Conservation (phyloP, 345 rosid genomes). For the Chamaenerion angustifolium region DNA sequence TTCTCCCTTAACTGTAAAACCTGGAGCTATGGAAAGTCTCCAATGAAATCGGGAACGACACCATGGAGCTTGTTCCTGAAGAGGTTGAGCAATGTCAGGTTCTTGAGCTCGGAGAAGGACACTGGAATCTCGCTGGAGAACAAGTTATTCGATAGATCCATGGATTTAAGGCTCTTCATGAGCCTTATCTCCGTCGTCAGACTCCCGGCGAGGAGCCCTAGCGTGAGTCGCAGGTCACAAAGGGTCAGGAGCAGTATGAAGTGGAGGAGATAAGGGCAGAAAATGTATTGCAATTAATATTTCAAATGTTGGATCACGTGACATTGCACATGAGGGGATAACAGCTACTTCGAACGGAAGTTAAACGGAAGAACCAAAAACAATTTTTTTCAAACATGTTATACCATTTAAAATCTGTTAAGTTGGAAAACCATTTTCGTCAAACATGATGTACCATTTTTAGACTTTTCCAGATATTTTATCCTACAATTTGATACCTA, state of each 20-base stretch:
- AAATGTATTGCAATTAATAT: no score
- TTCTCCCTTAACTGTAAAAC: slow-evolving; percentile 43
- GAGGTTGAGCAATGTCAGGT: slow-evolving; percentile 33
- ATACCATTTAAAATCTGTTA: no score
- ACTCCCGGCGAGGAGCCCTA: slow-evolving; percentile 36
- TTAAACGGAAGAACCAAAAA: no score
- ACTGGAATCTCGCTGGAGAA: slow-evolving; percentile 30
- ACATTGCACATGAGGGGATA: no score
- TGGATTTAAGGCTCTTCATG: slow-evolving; percentile 26
- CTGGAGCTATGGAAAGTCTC: slow-evolving; percentile 25
- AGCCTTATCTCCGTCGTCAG: slow-evolving; percentile 23
- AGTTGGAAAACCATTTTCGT: no score
- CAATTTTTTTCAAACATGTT: no score
- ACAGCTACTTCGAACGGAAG: no score
- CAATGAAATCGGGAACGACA: slow-evolving; percentile 29
- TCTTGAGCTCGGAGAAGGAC: slow-evolving; percentile 23
- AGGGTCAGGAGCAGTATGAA: slow-evolving; percentile 46
- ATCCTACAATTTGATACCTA: no score
- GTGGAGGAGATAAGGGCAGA: no score
- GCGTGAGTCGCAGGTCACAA: slow-evolving; percentile 60
- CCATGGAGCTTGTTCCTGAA: slow-evolving; percentile 38
- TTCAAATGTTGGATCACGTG: no score
- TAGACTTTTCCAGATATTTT: no score
- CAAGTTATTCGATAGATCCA: slow-evolving; percentile 36
- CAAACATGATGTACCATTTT: no score